phyloP scores from a whole-genome alignment of 2,329 filamentous ascomycete species.

The Parastagonospora avenae region DNA sequence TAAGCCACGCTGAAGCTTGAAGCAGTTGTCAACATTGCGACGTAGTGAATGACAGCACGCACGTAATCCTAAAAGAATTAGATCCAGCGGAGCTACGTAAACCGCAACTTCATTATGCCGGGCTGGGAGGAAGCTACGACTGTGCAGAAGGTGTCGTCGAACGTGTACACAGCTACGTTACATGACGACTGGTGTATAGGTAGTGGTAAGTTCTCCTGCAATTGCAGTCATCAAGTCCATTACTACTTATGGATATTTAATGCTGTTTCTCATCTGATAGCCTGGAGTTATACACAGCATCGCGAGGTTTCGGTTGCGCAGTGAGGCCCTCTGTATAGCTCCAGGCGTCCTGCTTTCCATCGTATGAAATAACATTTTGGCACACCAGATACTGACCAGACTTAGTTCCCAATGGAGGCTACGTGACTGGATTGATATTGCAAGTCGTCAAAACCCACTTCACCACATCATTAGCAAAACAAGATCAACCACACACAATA shows the following conservation, averaged over 20 bases:
- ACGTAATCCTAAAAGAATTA: not conserved
- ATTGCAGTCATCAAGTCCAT: too few species aligned
- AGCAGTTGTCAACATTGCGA: not conserved
- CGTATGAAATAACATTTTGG: not conserved
- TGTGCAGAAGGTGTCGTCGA: constrained; percentile 56
- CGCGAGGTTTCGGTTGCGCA: too few species aligned
- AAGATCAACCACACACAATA: constrained; percentile 67
- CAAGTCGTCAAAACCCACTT: constrained; percentile 65
- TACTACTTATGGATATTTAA: too few species aligned
- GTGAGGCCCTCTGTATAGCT: too few species aligned
- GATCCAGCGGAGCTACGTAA: not conserved
- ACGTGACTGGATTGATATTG: constrained; percentile 67
- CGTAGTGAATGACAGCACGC: not conserved
- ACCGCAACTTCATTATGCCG: constrained; percentile 31
- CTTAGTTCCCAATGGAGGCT: constrained; percentile 73
- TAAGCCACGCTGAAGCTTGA: not conserved
- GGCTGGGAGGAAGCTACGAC: constrained; percentile 56
- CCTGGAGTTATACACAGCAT: too few species aligned
- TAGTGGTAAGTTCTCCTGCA: constrained; percentile 54
- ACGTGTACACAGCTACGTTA: constrained; percentile 64
- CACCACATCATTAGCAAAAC: constrained; percentile 60
- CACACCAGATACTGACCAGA: not conserved
- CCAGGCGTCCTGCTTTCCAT: too few species aligned
- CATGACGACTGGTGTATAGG: constrained; percentile 69
- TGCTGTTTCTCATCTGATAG: too few species aligned